Evolutionary conservation across 2,329 filamentous ascomycete genomes (phyloP).

Genomic region (Harringtonia aguacate): DNA sequence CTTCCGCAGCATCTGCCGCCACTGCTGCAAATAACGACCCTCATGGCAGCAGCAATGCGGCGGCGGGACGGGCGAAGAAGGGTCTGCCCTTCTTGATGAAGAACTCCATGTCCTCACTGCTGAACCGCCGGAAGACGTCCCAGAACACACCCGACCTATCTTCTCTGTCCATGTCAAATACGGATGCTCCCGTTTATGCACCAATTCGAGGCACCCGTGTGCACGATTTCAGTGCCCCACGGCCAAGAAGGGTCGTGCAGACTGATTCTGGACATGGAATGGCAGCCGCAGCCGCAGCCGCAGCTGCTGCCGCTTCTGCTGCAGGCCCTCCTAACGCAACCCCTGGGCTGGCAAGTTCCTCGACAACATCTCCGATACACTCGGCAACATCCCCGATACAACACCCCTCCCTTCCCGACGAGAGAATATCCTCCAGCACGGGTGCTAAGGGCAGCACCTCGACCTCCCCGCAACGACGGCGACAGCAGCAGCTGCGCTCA

Average conservation of each 20-base stretch:
- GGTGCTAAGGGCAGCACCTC: not conserved
- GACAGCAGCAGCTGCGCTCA: not conserved
- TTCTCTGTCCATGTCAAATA: constrained; percentile 27
- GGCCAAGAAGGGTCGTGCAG: constrained; percentile 31
- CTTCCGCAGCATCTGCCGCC: constrained; percentile 23
- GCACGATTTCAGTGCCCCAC: constrained; percentile 55
- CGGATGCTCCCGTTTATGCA: constrained; percentile 42
- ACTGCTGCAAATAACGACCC: constrained; percentile 26
- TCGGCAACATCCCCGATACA: not conserved
- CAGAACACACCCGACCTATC: constrained; percentile 34
- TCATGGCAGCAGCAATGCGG: constrained; percentile 22
- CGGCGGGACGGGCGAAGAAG: constrained; percentile 38
- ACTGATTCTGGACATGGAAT: constrained; percentile 13
- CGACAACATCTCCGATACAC: not conserved
- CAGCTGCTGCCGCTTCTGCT: constrained; percentile 4
- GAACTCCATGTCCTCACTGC: constrained; percentile 47
- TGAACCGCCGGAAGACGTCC: constrained; percentile 44
- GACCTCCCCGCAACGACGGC: not conserved
- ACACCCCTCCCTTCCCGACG: not conserved
- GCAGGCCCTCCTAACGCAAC: not conserved
- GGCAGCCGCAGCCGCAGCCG: constrained; percentile 4
- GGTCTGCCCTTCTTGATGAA: constrained; percentile 43
- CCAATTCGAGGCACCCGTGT: constrained; percentile 54
- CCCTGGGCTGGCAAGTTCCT: not conserved
- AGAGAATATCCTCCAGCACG: not conserved